Evolutionary conservation across 495 filamentous ascomycete species (phyloP), one percentile per base, ranked within the genome.

Genomic region (Penicillium cataractarum): DNA sequence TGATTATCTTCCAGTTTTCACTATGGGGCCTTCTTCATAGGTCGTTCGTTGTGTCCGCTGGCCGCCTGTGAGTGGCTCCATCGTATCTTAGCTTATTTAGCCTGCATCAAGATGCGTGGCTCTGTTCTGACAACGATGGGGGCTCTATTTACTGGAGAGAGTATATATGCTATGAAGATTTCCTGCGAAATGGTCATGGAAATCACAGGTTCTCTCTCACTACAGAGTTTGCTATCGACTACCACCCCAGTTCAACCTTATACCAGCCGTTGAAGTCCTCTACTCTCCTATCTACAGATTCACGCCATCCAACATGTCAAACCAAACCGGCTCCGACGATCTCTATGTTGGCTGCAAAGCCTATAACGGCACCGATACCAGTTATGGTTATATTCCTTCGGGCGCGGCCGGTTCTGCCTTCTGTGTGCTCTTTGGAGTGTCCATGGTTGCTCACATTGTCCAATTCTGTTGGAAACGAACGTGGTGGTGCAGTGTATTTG

Each of bases 381-480:
- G 70, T 27, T 89, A 89, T 65, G 84, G 84, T 58, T 89, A 89
- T 58, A 35, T 68, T n/a, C 85, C 86, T 5, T 78, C 78, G 6
- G 72, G 86, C 12, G 80, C 71, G 7, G 81, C 81, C 4, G 86
- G 86, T 5, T 80, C 87, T 48, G 74, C 74, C 6, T 88, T 84
- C 62, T 74, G 71, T 29, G 70, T 76, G 17, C 78, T 86, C 21
- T 89, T 88, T 57, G 79, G 78, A 33, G 63, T 87, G 24, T 78
- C 79, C 0, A 76, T 82, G 70, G 33, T 84, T 27, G 62, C 73
- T 2, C 86, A 89, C 63, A 76, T 73, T 6, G 60, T 80, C 5
- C 83, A 84, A 66, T 65, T 79, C 4, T 69, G 75, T 31, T 80
- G 74, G 72, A 84, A 81, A 49, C 74, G 83, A 35, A 74, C 71